phyloP scores from a whole-genome alignment of 768 basidiomycete genomes.

The Tylopilus sp. region DNA sequence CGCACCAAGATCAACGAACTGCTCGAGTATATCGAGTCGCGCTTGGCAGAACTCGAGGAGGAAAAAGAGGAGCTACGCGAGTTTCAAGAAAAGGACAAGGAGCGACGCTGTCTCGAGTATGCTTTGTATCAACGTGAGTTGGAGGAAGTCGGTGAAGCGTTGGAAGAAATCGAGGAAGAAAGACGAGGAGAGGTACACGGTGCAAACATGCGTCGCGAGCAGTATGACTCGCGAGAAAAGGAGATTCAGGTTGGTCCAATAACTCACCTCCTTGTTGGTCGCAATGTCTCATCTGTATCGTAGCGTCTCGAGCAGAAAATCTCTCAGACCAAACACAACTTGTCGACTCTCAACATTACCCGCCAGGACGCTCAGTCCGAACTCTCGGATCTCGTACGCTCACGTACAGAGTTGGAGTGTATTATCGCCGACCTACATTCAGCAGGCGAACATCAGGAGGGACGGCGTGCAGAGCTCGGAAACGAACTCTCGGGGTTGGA shows the following conservation, averaged over 20 bases:
- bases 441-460: slow-evolving; percentile 61
- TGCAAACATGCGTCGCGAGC: slow-evolving; percentile 77
- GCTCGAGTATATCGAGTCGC: slow-evolving; percentile 85
- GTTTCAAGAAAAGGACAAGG: slow-evolving; percentile 94
- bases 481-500: slow-evolving; percentile 61
- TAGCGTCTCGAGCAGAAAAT: slow-evolving; percentile 76
- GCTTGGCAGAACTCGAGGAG: slow-evolving; percentile 88
- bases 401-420: slow-evolving; percentile 85
- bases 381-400: slow-evolving; percentile 80
- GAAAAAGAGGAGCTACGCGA: slow-evolving; percentile 98
- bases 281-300: not conserved
- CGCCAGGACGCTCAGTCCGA: slow-evolving; percentile 79
- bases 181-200: slow-evolving; percentile 78
- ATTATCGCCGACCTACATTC: slow-evolving; percentile 71
- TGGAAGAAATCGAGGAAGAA: slow-evolving; percentile 86
- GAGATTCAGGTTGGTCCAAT: slow-evolving; percentile 64
- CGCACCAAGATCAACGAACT: slow-evolving; percentile 88
- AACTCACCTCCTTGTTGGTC: not conserved
- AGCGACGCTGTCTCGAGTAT: slow-evolving; percentile 91
- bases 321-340: slow-evolving; percentile 61
- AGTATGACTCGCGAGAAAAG: slow-evolving; percentile 80
- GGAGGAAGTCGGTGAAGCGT: slow-evolving; percentile 78
- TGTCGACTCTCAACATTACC: slow-evolving; percentile 66
- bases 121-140: slow-evolving; percentile 89
- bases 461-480: slow-evolving; percentile 59